Evolutionary conservation across 768 basidiomycete species (phyloP), one percentile per base, ranked within the genome.

Genomic region (Leucocoprinus birnbaumii): DNA sequence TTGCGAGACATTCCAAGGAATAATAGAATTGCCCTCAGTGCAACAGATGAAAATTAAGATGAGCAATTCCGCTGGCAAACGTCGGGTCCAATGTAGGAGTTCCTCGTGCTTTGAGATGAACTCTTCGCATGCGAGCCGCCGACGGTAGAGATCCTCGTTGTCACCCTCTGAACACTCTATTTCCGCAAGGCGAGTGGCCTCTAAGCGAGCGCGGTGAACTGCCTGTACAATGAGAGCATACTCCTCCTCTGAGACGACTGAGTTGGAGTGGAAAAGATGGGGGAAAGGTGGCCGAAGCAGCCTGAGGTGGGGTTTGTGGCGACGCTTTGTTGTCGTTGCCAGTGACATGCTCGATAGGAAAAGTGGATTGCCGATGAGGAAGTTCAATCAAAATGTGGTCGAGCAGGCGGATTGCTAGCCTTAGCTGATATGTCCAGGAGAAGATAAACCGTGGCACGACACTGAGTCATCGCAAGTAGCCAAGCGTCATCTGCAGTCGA

Each of bases 1-100:
- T 53, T 78, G 77, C 40, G 72, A 73, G 16, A 76, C 56, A 10
- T 63, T 26, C 24, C 31, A 53, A 11, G 52, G 44, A 38, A 46
- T 22, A 10, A 26, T 7, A 13, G 43, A 18, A 10, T 47, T 37
- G 13, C n/a, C 24, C 11, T 53, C 45, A n/a, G 44, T 53, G 31
- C 52, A 53, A 14, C 25, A 45, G 22, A 24, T n/a, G 34, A 53
- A 53, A 35, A 53, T 53, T 7, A 25, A 6, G 27, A 46, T 25
- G 16, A 53, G 35, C 22, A 53, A 22, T 19, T 53, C 52, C 3
- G 18, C 14, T 6, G 35, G 27, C 5, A 53, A 16, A 14, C 52
- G 45, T 9, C 34, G 43, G 7, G 52, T 46, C 52, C 52, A 53
- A 31, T 53, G 52, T 3, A 46, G 21, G 3, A 38, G 44, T 6